Percentiles rank a stretch among this genome's conserved stretches.
Conservation (phyloP, 441 rosid species). For the Populus tomentosa region DNA sequence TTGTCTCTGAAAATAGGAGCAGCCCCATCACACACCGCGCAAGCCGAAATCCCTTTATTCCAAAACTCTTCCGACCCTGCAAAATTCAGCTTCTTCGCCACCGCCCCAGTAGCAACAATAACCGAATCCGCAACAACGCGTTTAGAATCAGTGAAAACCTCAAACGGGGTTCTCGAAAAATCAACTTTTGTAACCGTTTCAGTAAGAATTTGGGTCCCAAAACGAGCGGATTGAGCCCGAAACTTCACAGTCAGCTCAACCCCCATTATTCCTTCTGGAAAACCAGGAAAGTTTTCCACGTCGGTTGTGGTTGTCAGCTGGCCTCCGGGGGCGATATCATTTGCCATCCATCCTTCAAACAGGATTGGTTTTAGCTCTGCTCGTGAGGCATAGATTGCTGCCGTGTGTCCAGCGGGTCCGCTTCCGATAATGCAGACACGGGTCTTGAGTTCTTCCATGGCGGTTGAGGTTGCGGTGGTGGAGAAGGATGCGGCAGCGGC, state of each 20-base stretch:
- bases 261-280: conserved; percentile 66
- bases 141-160: conserved; percentile 47
- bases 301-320: conserved; percentile 87
- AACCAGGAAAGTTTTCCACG: conserved; percentile 91
- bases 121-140: conserved; percentile 57
- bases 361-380: conserved; percentile 79
- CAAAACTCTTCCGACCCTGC: conserved; percentile 58
- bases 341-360: conserved; percentile 95
- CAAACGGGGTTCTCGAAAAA: conserved; percentile 49
- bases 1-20: conserved; percentile 67
- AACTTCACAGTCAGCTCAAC: conserved; percentile 48
- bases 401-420: conserved; percentile 88
- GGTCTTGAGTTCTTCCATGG: conserved; percentile 42
- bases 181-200: conserved; percentile 70
- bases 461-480: conserved; percentile 7
- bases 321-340: conserved; percentile 87
- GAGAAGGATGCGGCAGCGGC: conserved; percentile 28
- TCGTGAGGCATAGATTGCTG: conserved; percentile 82
- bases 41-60: conserved; percentile 77
- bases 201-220: conserved; percentile 62
- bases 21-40: conserved; percentile 90
- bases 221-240: conserved; percentile 58
- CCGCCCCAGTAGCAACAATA: conserved; percentile 71
- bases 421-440: conserved; percentile 80
- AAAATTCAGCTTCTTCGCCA: conserved; percentile 55